Conservation (phyloP, 2,329 filamentous ascomycete genomes). For the Aspergillus transmontanensis region DNA sequence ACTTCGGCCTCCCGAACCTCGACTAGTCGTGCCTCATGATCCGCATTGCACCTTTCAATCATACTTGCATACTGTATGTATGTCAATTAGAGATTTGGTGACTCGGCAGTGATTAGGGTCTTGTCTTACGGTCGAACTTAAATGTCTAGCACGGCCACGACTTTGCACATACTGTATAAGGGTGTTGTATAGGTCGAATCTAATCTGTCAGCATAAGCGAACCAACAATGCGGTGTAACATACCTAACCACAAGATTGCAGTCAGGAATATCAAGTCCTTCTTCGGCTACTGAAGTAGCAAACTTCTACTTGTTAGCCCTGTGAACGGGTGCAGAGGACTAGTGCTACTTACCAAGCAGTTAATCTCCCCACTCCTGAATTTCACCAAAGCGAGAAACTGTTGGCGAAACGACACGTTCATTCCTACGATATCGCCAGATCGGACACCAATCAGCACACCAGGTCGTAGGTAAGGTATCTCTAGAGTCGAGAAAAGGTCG, state of each 20-base stretch:
- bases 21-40: slow-evolving; percentile 63
- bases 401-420: slow-evolving; percentile 68
- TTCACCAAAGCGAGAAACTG: slow-evolving; percentile 74
- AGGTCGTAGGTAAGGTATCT: slow-evolving; percentile 60
- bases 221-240: not conserved
- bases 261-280: slow-evolving; percentile 67
- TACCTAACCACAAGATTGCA: slow-evolving; percentile 65
- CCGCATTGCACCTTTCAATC: slow-evolving; percentile 71
- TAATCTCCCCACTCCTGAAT: slow-evolving; percentile 61
- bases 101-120: not conserved
- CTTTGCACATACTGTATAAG: slow-evolving; percentile 97
- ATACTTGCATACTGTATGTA: slow-evolving; percentile 70
- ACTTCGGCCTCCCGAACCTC: slow-evolving; percentile 51
- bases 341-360: slow-evolving; percentile 50
- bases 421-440: slow-evolving; percentile 54
- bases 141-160: slow-evolving; percentile 78
- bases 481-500: slow-evolving; percentile 65
- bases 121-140: slow-evolving; percentile 61
- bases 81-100: slow-evolving; percentile 9
- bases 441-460: slow-evolving; percentile 67
- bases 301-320: slow-evolving; percentile 44
- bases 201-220: slow-evolving; percentile 21
- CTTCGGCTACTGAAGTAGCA: slow-evolving; percentile 66
- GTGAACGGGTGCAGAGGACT: not conserved
- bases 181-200: slow-evolving; percentile 86